Conservation (phyloP, 2,329 filamentous ascomycete species). For the Bertia moriformis region DNA sequence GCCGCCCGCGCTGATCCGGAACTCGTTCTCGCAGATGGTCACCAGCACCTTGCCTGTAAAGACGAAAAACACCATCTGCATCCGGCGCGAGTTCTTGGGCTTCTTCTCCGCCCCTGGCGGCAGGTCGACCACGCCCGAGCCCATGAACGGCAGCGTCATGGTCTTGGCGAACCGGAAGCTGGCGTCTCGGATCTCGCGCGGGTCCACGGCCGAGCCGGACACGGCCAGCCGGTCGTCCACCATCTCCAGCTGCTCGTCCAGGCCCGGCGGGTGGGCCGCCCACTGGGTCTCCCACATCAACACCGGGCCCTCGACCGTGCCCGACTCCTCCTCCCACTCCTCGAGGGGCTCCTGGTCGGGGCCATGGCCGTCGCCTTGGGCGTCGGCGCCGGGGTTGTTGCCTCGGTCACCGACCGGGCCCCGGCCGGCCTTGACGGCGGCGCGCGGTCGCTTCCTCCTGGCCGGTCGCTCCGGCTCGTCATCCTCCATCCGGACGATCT, state of each 20-base stretch:
- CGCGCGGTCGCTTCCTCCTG: slow-evolving; percentile 14
- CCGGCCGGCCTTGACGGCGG: slow-evolving; percentile 9
- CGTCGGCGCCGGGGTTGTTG: slow-evolving; percentile 7
- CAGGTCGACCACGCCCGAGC: slow-evolving; percentile 77
- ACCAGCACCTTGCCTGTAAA: slow-evolving; percentile 71
- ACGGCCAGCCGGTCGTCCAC: slow-evolving; percentile 41
- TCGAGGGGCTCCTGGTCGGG: slow-evolving; percentile 36
- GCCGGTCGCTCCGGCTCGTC: slow-evolving; percentile 42
- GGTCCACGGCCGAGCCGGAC: slow-evolving; percentile 36
- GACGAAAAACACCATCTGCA: slow-evolving; percentile 96
- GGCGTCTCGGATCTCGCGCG: slow-evolving; percentile 43
- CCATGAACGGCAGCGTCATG: slow-evolving; percentile 71
- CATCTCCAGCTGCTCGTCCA: slow-evolving; percentile 38
- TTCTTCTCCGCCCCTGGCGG: slow-evolving; percentile 72
- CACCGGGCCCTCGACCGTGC: slow-evolving; percentile 47
- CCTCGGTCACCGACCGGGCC: too few relatives aligned
- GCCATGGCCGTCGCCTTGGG: slow-evolving; percentile 14
- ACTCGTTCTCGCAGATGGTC: slow-evolving; percentile 59
- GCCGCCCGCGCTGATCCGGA: slow-evolving; percentile 74
- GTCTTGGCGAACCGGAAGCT: slow-evolving; percentile 84
- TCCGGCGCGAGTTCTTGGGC: slow-evolving; percentile 81
- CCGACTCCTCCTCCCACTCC: slow-evolving; percentile 62
- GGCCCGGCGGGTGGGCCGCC: slow-evolving; percentile 33
- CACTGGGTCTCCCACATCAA: slow-evolving; percentile 47
- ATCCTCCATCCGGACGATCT: slow-evolving; percentile 63